These are phyloP conservation scores for Escallonia herrerae DNA, from an alignment of 129 eudicot genomes.

Conservation along the genomic window DNA sequence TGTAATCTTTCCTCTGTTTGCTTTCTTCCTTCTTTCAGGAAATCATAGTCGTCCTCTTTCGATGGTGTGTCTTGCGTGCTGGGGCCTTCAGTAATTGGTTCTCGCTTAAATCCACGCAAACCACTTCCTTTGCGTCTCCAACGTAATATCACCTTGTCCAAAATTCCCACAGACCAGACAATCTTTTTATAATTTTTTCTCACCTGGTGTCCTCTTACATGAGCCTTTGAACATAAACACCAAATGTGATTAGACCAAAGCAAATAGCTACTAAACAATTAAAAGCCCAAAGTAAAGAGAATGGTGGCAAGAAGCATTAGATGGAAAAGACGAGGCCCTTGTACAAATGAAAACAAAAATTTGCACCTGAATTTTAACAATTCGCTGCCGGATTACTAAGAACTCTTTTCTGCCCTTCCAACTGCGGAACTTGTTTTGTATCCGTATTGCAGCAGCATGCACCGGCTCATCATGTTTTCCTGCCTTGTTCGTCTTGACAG, in stretches of 20 bases:
- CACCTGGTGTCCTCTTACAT: slow-evolving; percentile 96
- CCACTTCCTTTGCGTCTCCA: slow-evolving; percentile 98
- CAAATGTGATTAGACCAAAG: not conserved
- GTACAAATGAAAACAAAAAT: not conserved
- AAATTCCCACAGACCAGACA: slow-evolving; percentile 92
- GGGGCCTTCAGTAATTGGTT: slow-evolving; percentile 42
- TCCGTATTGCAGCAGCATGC: slow-evolving; percentile 80
- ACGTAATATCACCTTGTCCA: slow-evolving; percentile 87
- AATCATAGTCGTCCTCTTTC: slow-evolving; percentile 85
- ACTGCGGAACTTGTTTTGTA: slow-evolving; percentile 85
- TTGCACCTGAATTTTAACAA: slow-evolving; percentile 89
- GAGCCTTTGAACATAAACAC: slow-evolving; percentile 46
- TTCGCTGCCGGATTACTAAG: slow-evolving; percentile 61
- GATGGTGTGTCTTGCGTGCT: slow-evolving; percentile 27
- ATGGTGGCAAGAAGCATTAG: not conserved
- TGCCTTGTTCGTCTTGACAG: slow-evolving; percentile 50
- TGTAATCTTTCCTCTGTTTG: slow-evolving; percentile 82
- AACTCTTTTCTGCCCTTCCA: slow-evolving; percentile 89
- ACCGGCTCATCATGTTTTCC: slow-evolving; percentile 66
- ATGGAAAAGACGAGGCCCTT: not conserved
- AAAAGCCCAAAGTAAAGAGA: not conserved
- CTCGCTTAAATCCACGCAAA: slow-evolving; percentile 79
- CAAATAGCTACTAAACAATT: not conserved
- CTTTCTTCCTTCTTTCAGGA: slow-evolving; percentile 86
- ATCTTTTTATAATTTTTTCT: slow-evolving; percentile 80